These are phyloP conservation scores for Blumeria graminis DNA, from an alignment of 2,329 filamentous ascomycete genomes.

Conservation along the genomic window DNA sequence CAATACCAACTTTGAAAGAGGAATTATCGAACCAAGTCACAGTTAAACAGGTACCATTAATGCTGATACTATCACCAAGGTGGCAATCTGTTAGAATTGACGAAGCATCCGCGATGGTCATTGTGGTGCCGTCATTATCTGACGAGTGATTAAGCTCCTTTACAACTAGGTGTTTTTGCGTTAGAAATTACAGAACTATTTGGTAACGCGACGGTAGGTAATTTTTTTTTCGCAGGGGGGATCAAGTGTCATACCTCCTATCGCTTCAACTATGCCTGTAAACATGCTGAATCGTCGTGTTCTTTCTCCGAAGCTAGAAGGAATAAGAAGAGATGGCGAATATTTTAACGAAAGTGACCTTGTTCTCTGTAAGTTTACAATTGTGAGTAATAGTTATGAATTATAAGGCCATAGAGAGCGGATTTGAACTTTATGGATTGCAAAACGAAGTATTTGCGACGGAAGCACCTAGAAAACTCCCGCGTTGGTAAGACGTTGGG, in stretches of 20 bases:
- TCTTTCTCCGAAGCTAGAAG: too few relatives aligned
- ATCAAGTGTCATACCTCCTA: conserved; percentile 2
- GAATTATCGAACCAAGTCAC: conserved; percentile 43
- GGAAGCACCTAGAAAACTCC: too few relatives aligned
- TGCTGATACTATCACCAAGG: conserved; percentile 76
- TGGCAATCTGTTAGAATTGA: conserved; percentile 61
- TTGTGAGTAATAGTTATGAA: too few relatives aligned
- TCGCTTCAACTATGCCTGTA: conserved; percentile 3
- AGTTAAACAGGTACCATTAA: conserved; percentile 92
- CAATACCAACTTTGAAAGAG: conserved; percentile 74
- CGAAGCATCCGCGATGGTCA: conserved; percentile 53
- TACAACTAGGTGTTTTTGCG: conserved; percentile 34
- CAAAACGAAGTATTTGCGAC: too few relatives aligned
- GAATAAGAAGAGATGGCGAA: too few relatives aligned
- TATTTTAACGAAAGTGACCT: too few relatives aligned
- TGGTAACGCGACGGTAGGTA: neutral
- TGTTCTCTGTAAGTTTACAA: too few relatives aligned
- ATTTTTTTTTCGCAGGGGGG: neutral
- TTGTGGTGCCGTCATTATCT: conserved; percentile 63
- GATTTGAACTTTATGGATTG: too few relatives aligned
- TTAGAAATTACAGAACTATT: neutral
- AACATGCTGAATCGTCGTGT: neutral
- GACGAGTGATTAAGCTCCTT: conserved; percentile 60
- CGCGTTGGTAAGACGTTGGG: too few relatives aligned
- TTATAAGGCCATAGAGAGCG: too few relatives aligned